Evolutionary conservation across 805 yeast genomes (phyloP), one percentile per base, ranked within the genome.

Genomic region (Hanseniaspora opuntiae): DNA sequence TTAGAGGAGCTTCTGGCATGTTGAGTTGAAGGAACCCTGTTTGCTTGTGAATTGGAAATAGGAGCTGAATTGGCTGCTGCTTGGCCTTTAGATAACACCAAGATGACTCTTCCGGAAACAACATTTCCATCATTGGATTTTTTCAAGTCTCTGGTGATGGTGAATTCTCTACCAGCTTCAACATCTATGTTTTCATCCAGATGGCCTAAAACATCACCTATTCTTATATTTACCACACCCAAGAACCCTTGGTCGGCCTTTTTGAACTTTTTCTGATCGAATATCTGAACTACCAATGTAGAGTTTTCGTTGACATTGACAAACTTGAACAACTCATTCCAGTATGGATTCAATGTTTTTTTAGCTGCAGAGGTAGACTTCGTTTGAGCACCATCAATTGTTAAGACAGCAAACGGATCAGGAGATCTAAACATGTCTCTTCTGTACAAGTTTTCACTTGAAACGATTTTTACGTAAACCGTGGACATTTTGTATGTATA

Each of bases 231-330:
- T 57, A 93, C 93, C 19, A 93, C 97, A 55, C 99, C 99, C 52
- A 93, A 73, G 62, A 93, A 93, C 5, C 99, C 99, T 68, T 93
- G 99, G 66, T 93, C 98, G 76, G 88, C 89, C 79, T 87, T 88
- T 68, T 93, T 93, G 72, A 93, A 93, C 69, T 93, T 93, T 67
- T 88, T 89, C 67, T 90, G 97, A 67, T 93, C 97, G 69, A 93
- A 93, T 8, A 93, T 93, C 67, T 93, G 97, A 57, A 93, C 79
- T 14, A 90, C 95, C 50, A 93, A 72, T 44, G 89, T 85, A 9
- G 95, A 84, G 63, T 84, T 84, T 62, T 85, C 95, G 49, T 74
- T 77, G 40, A 82, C 84, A 56, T 81, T 74, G 52, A 75, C 76
- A 68, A 93, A 88, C 54, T 78, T 77, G 63, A 90, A 93, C 2